A percentile compares a stretch with the other conserved stretches of the same genome.
Conservation (phyloP, 305 asterid species). For the Rubia tinctorum region DNA sequence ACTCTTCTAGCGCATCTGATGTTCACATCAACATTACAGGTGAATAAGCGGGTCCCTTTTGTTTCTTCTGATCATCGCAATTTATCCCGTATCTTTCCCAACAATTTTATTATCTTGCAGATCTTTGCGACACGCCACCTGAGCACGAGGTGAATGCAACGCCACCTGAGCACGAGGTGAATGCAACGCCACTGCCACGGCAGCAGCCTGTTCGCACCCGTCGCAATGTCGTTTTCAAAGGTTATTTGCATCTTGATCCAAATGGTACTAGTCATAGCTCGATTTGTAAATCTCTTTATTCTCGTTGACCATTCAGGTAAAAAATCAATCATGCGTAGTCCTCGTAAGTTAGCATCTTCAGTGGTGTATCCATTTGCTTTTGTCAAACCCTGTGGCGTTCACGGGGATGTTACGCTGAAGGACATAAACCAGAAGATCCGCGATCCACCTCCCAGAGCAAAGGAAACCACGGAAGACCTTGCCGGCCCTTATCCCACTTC, state of each 20-base stretch:
- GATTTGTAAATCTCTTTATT: background rate
- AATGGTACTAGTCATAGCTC: background rate
- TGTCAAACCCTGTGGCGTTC: constrained; percentile 77
- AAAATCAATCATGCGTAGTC: constrained; percentile 58
- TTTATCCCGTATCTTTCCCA: background rate
- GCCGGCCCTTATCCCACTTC: constrained; percentile 55
- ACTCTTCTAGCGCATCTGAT: constrained; percentile 41
- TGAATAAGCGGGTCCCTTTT: constrained; percentile 15
- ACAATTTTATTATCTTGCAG: constrained; percentile 36
- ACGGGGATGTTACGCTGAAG: constrained; percentile 78
- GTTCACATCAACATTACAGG: constrained; percentile 59
- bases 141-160: constrained; percentile 37
- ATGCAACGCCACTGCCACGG: background rate
- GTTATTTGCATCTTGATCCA: no score
- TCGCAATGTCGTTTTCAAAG: constrained; percentile 62
- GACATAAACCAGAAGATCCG: constrained; percentile 77
- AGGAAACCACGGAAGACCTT: constrained; percentile 49
- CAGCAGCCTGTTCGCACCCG: constrained; percentile 45
- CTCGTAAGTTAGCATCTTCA: constrained; percentile 60
- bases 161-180: constrained; percentile 37
- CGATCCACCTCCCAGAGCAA: constrained; percentile 48
- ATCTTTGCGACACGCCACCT: constrained; percentile 39
- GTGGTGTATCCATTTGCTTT: constrained; percentile 73
- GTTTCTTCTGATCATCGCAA: background rate
- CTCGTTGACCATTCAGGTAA: constrained; percentile 41